phyloP scores from a whole-genome alignment of 176 grass and related monocot species.

The Avena atlantica region DNA sequence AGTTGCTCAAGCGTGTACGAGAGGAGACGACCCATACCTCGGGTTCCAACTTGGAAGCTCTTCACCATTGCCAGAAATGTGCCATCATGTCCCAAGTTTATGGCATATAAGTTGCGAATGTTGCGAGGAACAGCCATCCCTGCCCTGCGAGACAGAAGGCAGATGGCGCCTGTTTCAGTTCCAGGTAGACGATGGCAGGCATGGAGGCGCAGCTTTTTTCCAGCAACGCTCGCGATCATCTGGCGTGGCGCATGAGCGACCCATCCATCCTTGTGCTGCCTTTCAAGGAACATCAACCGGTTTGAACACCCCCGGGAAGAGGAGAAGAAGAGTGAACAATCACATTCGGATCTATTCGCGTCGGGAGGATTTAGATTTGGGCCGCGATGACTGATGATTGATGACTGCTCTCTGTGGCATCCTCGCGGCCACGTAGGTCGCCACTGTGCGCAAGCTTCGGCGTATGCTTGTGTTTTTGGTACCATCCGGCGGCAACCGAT shows the following conservation, averaged over 20 bases:
- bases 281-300: conserved; percentile 10
- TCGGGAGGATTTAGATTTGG: conserved; percentile 3
- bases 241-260: background rate
- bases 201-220: background rate
- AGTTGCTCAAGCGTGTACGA: no score
- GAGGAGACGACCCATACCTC: no score
- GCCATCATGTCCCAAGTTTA: no score
- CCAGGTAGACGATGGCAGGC: conserved; percentile 5
- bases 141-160: background rate
- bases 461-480: background rate
- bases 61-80: no score
- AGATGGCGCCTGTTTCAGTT: background rate
- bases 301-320: background rate
- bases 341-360: background rate
- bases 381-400: background rate
- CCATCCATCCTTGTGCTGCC: conserved; percentile 29
- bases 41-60: no score
- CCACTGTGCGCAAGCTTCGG: background rate
- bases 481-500: background rate
- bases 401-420: background rate
- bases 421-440: conserved; percentile 8
- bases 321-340: background rate
- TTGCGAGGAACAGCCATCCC: background rate
- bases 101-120: background rate
- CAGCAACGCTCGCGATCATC: background rate